These are phyloP conservation scores for Phialophora verrucosa DNA, from an alignment of 2,329 filamentous ascomycete species.

Conservation along the genomic window DNA sequence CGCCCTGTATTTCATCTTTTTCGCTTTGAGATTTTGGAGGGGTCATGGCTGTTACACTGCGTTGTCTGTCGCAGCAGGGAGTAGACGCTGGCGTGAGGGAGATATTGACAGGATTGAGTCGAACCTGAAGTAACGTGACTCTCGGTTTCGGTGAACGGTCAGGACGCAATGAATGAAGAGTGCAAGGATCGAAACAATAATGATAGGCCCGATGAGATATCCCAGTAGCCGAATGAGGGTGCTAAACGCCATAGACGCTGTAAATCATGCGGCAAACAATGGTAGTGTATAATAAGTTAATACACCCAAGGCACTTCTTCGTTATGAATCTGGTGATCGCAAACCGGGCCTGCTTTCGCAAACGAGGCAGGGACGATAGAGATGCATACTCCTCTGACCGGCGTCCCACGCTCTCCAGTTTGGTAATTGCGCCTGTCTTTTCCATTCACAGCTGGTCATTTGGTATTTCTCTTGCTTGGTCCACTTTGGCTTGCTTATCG, in stretches of 20 bases:
- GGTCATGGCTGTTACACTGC: conserved; percentile 19
- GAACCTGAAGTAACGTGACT: conserved; percentile 23
- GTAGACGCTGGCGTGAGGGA: conserved; percentile 8
- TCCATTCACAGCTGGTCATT: not conserved
- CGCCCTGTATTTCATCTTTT: not conserved
- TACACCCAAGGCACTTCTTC: not conserved
- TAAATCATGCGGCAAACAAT: conserved; percentile 10
- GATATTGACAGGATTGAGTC: conserved; percentile 23
- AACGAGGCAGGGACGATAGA: conserved; percentile 4
- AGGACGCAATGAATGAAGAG: conserved; percentile 34
- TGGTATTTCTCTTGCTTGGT: not conserved
- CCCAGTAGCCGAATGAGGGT: conserved; percentile 23
- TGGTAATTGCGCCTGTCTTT: not conserved
- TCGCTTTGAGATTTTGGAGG: not conserved
- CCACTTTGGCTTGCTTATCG: not conserved
- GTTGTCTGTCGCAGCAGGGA: not conserved
- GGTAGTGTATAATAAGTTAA: not conserved
- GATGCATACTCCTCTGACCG: not conserved
- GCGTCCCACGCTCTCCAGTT: not conserved
- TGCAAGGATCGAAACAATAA: conserved; percentile 34
- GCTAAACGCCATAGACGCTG: conserved; percentile 21
- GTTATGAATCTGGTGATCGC: not conserved
- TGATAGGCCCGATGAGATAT: conserved; percentile 31
- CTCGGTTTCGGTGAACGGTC: conserved; percentile 23
- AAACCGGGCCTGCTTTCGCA: conserved; percentile 8